Evolutionary conservation across 2,329 filamentous ascomycete species (phyloP), one percentile per base, ranked within the genome.

Genomic region (Pestalotiopsis sp.): DNA sequence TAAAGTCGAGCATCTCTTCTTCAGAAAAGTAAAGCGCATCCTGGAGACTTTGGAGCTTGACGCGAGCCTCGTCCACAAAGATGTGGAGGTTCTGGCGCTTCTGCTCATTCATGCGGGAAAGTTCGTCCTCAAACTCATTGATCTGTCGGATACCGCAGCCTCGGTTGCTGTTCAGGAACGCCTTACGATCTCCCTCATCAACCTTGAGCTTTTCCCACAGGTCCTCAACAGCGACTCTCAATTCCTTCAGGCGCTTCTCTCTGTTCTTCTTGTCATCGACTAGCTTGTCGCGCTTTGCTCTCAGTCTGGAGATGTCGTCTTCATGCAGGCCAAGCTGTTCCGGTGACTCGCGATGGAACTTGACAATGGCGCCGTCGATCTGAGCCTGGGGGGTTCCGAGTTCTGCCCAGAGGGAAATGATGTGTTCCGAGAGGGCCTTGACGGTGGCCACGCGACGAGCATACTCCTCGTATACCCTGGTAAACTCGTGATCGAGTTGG

Each of bases 1-100:
- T 96, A 74, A 99, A 99, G 73, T 98, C 95, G 68, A 98, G 89
- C 95, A 98, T 98, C 82, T 99, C 96, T 76, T 99, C 96, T 78
- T 99, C 96, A 0, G 93, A 97, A 77, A 97, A 95, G 83, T 96
- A 98, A 1, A 99, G 84, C 0, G 90, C 86, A 77, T 99, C 96
- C 96, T 97, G 99, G 0, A 99, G 88, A 76, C 97, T 95, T 79
- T 98, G 95, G 12, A 99, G 87, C 77, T 93, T 93, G 81, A 90
- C 93, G 55, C 97, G 89, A 23, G 95, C 92, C 82, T 99, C 96
- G 79, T 98, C 96, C 12, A 99, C 94, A 76, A 99, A 99, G 4
- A 98, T 82, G 77, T 98, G 95, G 71, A 99, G 86, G 76, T 99
- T 98, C 79, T 99, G 93, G 74, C 92, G 88, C 85, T 99, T 99